A percentile compares a stretch with the other conserved stretches of the same genome.
These are phyloP conservation scores for Epichloe gansuensis DNA, from an alignment of 2,329 filamentous ascomycete species.

Conservation along the genomic window DNA sequence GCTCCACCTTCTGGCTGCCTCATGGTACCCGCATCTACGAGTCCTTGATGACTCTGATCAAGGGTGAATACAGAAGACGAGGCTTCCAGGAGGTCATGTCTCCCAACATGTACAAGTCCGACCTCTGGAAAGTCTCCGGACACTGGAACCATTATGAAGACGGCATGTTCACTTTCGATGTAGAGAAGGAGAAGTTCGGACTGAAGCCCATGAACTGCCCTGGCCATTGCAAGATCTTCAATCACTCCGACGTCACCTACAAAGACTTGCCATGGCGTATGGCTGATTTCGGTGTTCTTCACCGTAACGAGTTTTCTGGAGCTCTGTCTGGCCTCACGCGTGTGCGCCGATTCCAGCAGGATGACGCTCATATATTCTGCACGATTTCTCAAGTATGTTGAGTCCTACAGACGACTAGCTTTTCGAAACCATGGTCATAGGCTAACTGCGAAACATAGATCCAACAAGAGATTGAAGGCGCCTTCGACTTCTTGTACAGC, in stretches of 20 bases:
- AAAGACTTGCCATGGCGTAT: slow-evolving; percentile 77
- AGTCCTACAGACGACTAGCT: background rate
- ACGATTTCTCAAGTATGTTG: slow-evolving; percentile 23
- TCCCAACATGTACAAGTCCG: slow-evolving; percentile 87
- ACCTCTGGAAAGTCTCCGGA: slow-evolving; percentile 87
- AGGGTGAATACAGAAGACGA: slow-evolving; percentile 81
- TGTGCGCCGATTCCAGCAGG: slow-evolving; percentile 88
- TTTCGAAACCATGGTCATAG: background rate
- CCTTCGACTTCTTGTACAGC: slow-evolving; percentile 77
- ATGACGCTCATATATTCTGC: slow-evolving; percentile 95
- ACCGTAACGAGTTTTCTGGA: slow-evolving; percentile 90
- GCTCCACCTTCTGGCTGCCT: slow-evolving; percentile 83
- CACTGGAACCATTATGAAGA: slow-evolving; percentile 83
- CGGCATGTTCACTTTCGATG: slow-evolving; percentile 69
- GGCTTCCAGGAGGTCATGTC: slow-evolving; percentile 92
- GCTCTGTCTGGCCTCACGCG: slow-evolving; percentile 83
- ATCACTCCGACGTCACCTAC: slow-evolving; percentile 73
- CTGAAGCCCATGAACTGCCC: slow-evolving; percentile 99
- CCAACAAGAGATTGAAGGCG: slow-evolving; percentile 48
- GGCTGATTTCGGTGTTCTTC: slow-evolving; percentile 90
- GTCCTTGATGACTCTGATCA: slow-evolving; percentile 67
- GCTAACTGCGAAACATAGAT: slow-evolving; percentile 16
- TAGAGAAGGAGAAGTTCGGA: slow-evolving; percentile 62
- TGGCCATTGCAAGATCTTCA: slow-evolving; percentile 82
- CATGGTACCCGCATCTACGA: slow-evolving; percentile 93